These are phyloP conservation scores for Knoxdaviesia proteae DNA, from an alignment of 2,329 filamentous ascomycete species.

Conservation along the genomic window DNA sequence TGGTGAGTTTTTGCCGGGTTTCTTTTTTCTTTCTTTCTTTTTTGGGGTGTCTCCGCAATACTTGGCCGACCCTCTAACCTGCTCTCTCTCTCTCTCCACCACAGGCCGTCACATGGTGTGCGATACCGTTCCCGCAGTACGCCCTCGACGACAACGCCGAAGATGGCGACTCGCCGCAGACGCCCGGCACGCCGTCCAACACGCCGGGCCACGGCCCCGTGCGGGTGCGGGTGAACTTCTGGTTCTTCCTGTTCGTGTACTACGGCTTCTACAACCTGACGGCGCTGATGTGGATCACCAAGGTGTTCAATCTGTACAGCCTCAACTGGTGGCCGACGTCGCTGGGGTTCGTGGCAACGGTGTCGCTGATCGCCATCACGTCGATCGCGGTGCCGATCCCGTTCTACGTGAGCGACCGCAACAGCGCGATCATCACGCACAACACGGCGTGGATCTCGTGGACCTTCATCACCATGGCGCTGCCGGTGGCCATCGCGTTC, in stretches of 20 bases:
- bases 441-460: slow-evolving; percentile 50
- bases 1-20: slow-evolving; percentile 21
- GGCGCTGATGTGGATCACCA: slow-evolving; percentile 49
- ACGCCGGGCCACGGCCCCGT: slow-evolving; percentile 40
- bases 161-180: slow-evolving; percentile 9
- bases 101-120: slow-evolving; percentile 42
- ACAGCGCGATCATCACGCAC: slow-evolving; percentile 32
- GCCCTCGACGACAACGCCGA: slow-evolving; percentile 24
- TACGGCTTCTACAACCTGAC: slow-evolving; percentile 50
- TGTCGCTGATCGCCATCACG: slow-evolving; percentile 37
- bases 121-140: slow-evolving; percentile 44
- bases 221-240: slow-evolving; percentile 45
- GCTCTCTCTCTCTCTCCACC: neutral
- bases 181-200: slow-evolving; percentile 11
- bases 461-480: slow-evolving; percentile 50
- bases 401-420: slow-evolving; percentile 32
- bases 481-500: slow-evolving; percentile 46
- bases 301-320: slow-evolving; percentile 50
- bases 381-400: slow-evolving; percentile 38
- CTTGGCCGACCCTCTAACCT: neutral
- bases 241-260: slow-evolving; percentile 51
- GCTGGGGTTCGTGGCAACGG: slow-evolving; percentile 42
- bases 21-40: neutral
- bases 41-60: neutral
- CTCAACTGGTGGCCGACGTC: slow-evolving; percentile 51